phyloP scores from a whole-genome alignment of 2,329 filamentous ascomycete genomes.

The Grosmannia clavigera region DNA sequence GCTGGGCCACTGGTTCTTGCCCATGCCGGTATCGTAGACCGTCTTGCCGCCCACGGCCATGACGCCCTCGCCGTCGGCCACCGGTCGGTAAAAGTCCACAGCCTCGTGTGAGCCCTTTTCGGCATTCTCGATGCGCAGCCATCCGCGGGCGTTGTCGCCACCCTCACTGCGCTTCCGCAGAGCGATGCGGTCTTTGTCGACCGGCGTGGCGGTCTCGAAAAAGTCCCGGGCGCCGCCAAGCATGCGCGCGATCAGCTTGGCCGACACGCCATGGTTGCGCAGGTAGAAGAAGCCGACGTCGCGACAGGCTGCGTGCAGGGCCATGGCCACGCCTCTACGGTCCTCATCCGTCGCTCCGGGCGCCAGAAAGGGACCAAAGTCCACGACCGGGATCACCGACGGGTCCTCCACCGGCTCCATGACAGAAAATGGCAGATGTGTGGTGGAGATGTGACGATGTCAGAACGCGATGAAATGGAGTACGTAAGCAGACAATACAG shows the following conservation, averaged over 20 bases:
- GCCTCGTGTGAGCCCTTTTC: constrained; percentile 4
- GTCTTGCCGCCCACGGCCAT: not conserved
- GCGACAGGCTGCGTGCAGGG: constrained; percentile 3
- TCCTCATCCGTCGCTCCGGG: not conserved
- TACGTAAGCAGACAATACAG: not conserved
- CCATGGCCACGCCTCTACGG: not conserved
- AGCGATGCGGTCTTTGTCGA: constrained; percentile 1
- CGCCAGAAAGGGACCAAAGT: constrained; percentile 3
- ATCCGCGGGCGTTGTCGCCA: constrained; percentile 5
- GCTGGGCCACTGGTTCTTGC: constrained; percentile 2
- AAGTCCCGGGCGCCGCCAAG: not conserved
- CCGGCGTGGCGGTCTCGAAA: constrained; percentile 1
- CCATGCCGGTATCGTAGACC: constrained; percentile 1
- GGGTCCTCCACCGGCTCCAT: not conserved
- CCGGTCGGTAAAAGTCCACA: constrained; percentile 3
- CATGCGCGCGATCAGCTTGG: constrained; percentile 16
- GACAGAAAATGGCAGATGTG: not conserved
- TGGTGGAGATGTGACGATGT: not conserved
- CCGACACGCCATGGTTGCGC: constrained; percentile 33
- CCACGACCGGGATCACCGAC: constrained; percentile 1
- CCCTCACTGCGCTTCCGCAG: constrained; percentile 1
- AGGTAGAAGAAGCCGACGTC: constrained; percentile 37
- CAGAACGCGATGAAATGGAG: not conserved
- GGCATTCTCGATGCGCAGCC: constrained; percentile 1
- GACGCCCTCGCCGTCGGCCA: not conserved